Evolutionary conservation across 805 yeast genomes (phyloP), one percentile per base, ranked within the genome.

Genomic region (Wickerhamomyces subpelliculosus): DNA sequence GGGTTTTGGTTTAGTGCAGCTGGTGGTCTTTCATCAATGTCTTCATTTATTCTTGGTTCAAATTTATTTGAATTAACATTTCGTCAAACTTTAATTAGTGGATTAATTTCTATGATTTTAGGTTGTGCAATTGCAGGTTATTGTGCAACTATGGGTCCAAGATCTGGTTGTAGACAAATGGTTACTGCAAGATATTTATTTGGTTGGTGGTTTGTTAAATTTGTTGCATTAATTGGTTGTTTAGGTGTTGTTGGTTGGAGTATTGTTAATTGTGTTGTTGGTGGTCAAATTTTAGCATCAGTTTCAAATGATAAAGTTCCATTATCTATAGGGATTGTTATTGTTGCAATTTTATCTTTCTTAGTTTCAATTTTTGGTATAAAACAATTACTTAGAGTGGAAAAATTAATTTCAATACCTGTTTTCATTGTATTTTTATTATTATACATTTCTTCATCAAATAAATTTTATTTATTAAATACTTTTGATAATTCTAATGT

Each of bases 211-310:
- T 76, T 80, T 47, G 88, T 87, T 28, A 81, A 83, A 57, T 64
- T 85, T 38, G 83, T 85, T 34, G 79, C 86, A 5, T 57, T 87
- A 30, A 74, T 83, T 27, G 73, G 85, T 32, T 76, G 84, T 41
- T 58, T 84, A 31, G 94, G 95, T 35, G 81, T 82, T 13, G 57
- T 84, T 49, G 96, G 96, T n/a, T 87, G 96, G 96, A 76, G 90
- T n/a, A 80, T 87, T 26, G 88, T 86, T n/a, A 86, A 85, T 55
- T 75, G 84, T 48, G 93, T 86, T 35, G 79, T 85, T 40, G 95
- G 95, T 27, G 96, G 96, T 16, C 88, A 87, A 60, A 80, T 87
- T 42, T 59, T 87, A 34, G 68, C 76, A 8, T 72, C 82, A 30
- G 65, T 87, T 17, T 78, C 87, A 28, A 62, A 78, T 47, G 84